Evolutionary conservation across 1,284 basidiomycete species (phyloP).

Genomic region (Ustilago xerochloae): DNA sequence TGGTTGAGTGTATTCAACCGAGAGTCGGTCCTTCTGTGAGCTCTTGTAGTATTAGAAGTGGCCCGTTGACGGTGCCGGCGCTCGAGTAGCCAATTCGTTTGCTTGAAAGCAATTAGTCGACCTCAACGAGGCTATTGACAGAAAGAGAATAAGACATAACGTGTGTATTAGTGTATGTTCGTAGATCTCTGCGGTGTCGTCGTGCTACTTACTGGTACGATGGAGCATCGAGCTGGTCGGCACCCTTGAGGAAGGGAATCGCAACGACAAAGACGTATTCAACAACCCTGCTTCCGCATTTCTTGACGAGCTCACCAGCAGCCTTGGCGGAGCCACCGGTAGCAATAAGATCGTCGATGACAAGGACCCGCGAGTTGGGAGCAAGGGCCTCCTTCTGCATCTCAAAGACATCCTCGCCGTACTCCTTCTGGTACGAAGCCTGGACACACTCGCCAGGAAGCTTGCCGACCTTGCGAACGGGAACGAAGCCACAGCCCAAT

Average conservation of each 20-base stretch:
- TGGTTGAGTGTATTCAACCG: not conserved
- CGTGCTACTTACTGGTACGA: slow-evolving; percentile 71
- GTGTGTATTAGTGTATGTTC: too few relatives aligned
- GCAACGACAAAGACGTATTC: slow-evolving; percentile 97
- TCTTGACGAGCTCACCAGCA: slow-evolving; percentile 87
- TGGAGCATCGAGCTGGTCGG: slow-evolving; percentile 83
- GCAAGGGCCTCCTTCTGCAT: slow-evolving; percentile 90
- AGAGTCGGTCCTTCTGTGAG: too few relatives aligned
- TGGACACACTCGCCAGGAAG: slow-evolving; percentile 85
- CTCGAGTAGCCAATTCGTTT: too few relatives aligned
- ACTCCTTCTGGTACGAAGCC: slow-evolving; percentile 91
- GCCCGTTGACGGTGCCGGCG: too few relatives aligned
- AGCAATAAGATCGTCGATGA: slow-evolving; percentile 96
- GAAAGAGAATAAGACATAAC: not conserved
- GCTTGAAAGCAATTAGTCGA: slow-evolving; percentile 44
- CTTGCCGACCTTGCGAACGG: slow-evolving; percentile 93
- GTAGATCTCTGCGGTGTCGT: too few relatives aligned
- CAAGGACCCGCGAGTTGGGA: slow-evolving; percentile 81
- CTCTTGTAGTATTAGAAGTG: too few relatives aligned
- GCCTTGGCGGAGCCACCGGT: slow-evolving; percentile 95
- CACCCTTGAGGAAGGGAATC: slow-evolving; percentile 83
- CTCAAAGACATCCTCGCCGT: slow-evolving; percentile 95
- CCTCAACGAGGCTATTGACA: slow-evolving; percentile 44
- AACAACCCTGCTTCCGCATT: slow-evolving; percentile 83
- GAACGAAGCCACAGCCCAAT: slow-evolving; percentile 93